Conservation (phyloP, 768 basidiomycete genomes). For the Russula vinacea region DNA sequence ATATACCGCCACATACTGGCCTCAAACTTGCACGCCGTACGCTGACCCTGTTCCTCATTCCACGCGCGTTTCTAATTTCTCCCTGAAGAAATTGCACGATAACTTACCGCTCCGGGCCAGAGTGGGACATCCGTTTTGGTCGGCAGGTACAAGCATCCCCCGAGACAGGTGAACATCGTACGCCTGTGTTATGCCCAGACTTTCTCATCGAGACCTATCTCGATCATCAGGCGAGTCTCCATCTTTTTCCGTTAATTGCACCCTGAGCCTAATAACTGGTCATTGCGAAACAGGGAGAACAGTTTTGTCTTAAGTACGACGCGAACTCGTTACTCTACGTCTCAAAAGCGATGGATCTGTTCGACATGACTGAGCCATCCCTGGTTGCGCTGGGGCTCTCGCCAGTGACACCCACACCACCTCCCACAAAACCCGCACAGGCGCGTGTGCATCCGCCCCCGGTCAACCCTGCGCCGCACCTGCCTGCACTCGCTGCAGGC, state of each 20-base stretch:
- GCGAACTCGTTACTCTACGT: conserved; percentile 99
- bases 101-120: conserved; percentile 97
- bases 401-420: conserved; percentile 32
- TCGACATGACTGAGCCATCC: conserved; percentile 85
- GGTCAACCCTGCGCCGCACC: conserved; percentile 66
- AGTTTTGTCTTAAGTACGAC: conserved; percentile 98
- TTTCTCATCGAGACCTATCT: conserved; percentile 99
- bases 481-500: conserved; percentile 74
- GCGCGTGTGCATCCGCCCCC: conserved; percentile 74
- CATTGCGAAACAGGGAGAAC: conserved; percentile 63
- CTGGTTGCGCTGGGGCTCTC: conserved; percentile 64
- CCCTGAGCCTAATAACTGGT: background rate
- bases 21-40: conserved; percentile 98
- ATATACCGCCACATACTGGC: conserved; percentile 91
- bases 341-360: conserved; percentile 99
- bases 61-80: background rate
- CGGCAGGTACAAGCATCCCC: conserved; percentile 56
- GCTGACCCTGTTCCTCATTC: conserved; percentile 31
- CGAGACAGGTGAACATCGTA: conserved; percentile 30
- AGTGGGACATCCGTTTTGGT: conserved; percentile 98
- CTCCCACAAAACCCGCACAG: conserved; percentile 30
- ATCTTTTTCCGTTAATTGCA: background rate
- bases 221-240: conserved; percentile 66
- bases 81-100: conserved; percentile 91
- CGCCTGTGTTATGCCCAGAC: conserved; percentile 89